These are phyloP conservation scores for Zymoseptoria brevis DNA, from an alignment of 2,329 filamentous ascomycete genomes.

Conservation along the genomic window DNA sequence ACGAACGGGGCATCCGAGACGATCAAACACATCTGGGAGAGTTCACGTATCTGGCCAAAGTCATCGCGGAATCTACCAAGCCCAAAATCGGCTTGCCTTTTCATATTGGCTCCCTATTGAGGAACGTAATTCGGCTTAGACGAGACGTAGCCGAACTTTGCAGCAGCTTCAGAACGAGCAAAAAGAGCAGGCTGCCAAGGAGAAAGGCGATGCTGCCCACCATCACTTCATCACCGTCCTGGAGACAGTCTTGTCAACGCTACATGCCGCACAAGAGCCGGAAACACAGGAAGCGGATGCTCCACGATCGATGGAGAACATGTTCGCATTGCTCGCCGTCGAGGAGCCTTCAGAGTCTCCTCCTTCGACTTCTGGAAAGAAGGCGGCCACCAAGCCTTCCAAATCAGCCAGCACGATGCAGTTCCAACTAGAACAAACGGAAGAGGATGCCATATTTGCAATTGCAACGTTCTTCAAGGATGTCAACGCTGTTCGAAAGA, in stretches of 20 bases:
- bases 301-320: not conserved
- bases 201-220: not conserved
- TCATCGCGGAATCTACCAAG: conserved; percentile 1
- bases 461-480: conserved; percentile 6
- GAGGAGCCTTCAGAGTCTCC: conserved; percentile 1
- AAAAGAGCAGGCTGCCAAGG: not conserved
- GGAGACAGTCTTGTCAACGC: conserved; percentile 1
- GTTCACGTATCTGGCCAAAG: not conserved
- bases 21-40: not conserved
- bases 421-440: not conserved
- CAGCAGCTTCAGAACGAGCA: not conserved
- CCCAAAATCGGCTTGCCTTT: conserved; percentile 4
- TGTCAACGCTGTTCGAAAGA: conserved; percentile 2
- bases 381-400: not conserved
- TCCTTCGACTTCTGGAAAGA: not conserved
- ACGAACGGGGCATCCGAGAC: not conserved
- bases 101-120: not conserved
- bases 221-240: conserved; percentile 1
- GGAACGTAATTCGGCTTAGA: not conserved
- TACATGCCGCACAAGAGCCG: not conserved
- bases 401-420: not conserved
- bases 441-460: not conserved
- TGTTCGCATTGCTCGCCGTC: conserved; percentile 1
- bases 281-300: not conserved
- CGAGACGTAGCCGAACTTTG: not conserved